These are phyloP conservation scores for Naganishia onofrii DNA, from an alignment of 768 basidiomycete species.

Conservation along the genomic window DNA sequence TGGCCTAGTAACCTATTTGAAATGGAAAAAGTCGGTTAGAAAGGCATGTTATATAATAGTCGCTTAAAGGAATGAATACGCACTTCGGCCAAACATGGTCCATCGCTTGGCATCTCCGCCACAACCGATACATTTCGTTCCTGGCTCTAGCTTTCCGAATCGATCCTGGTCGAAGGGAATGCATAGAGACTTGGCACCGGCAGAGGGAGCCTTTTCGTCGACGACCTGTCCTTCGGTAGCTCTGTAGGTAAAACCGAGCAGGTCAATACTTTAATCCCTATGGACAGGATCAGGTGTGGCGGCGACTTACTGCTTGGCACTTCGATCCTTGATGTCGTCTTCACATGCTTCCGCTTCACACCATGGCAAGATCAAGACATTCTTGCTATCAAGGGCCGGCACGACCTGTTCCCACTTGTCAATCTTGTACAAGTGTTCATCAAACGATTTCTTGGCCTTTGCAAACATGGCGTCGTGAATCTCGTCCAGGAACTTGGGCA, in stretches of 20 bases:
- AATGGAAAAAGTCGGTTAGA: not conserved
- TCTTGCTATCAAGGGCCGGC: conserved; percentile 82
- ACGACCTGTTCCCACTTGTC: conserved; percentile 91
- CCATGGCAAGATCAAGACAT: conserved; percentile 87
- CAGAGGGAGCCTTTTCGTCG: conserved; percentile 93
- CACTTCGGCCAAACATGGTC: conserved; percentile 83
- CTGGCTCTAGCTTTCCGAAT: conserved; percentile 74
- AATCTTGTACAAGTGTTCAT: conserved; percentile 67
- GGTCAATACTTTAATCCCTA: too few relatives aligned
- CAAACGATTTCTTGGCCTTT: conserved; percentile 71
- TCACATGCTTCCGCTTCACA: conserved; percentile 90
- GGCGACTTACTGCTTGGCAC: conserved; percentile 68
- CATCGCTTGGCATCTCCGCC: conserved; percentile 85
- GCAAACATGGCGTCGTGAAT: conserved; percentile 87
- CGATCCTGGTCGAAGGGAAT: conserved; percentile 91
- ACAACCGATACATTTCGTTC: conserved; percentile 87
- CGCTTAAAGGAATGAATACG: conserved; percentile 30
- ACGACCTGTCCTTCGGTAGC: conserved; percentile 71
- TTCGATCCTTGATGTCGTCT: conserved; percentile 96
- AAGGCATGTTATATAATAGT: not conserved
- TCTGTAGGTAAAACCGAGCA: conserved; percentile 33
- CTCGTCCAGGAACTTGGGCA: conserved; percentile 70
- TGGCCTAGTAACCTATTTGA: conserved; percentile 1
- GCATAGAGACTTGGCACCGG: conserved; percentile 92
- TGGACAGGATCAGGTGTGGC: too few relatives aligned